phyloP scores from a whole-genome alignment of 495 filamentous ascomycete species.

The Penicillium flavigenum region DNA sequence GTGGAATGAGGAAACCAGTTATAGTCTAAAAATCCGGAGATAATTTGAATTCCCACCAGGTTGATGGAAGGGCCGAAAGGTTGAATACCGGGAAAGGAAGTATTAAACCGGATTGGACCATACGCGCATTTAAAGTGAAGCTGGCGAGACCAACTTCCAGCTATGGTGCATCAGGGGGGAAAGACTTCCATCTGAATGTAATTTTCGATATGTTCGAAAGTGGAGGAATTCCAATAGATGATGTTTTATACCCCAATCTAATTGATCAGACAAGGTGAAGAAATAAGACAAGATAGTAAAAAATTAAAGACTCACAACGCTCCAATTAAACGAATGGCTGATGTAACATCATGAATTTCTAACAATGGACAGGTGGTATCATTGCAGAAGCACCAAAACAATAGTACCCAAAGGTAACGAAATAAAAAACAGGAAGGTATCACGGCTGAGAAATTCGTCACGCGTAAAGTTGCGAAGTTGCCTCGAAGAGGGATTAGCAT shows the following conservation, averaged over 20 bases:
- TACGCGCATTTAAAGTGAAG: neutral
- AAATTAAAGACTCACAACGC: neutral
- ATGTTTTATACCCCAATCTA: neutral
- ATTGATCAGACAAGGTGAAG: neutral
- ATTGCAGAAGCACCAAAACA: conserved; percentile 22
- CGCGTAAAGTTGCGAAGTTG: conserved; percentile 18
- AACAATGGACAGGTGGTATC: conserved; percentile 38
- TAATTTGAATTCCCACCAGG: neutral
- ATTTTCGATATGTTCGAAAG: neutral
- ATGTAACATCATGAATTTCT: conserved; percentile 35
- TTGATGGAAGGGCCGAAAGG: neutral
- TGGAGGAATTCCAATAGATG: neutral
- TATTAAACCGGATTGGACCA: neutral
- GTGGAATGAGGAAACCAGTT: neutral
- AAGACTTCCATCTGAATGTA: neutral
- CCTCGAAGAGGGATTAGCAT: conserved; percentile 5
- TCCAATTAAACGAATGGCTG: conserved; percentile 29
- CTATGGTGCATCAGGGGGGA: neutral
- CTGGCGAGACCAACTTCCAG: neutral
- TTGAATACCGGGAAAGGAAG: neutral
- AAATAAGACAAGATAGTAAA: neutral
- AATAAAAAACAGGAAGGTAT: conserved; percentile 22
- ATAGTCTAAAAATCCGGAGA: neutral
- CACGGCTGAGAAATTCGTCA: conserved; percentile 29
- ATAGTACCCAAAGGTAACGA: conserved; percentile 20